Conservation (phyloP, 805 yeast genomes). For the Candida nemodendra region DNA sequence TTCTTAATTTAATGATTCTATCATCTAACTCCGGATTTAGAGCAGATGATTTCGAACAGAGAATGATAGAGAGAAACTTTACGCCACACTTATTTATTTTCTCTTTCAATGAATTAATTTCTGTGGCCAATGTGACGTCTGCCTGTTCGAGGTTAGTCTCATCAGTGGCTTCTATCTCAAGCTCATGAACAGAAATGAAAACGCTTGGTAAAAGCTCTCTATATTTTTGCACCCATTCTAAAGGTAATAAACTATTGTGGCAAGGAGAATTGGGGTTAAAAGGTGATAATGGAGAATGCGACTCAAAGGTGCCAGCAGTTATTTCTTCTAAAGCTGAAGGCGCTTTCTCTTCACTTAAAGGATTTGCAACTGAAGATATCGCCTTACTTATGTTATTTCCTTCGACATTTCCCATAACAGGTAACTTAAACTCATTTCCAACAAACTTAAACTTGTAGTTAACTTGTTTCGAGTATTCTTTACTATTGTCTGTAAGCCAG, state of each 20-base stretch:
- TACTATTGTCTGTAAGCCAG: conserved; percentile 18
- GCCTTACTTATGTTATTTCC: background rate
- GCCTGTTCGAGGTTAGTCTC: conserved; percentile 20
- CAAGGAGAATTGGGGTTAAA: conserved; percentile 38
- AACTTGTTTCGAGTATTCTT: conserved; percentile 15
- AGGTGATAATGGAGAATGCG: conserved; percentile 41
- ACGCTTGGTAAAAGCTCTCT: conserved; percentile 46
- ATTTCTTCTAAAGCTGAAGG: background rate
- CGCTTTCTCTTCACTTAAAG: background rate
- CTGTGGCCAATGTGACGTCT: conserved; percentile 37
- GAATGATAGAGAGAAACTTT: conserved; percentile 35
- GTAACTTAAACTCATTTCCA: conserved; percentile 26
- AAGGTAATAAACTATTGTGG: conserved; percentile 42
- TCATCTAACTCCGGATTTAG: conserved; percentile 34
- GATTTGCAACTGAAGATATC: background rate
- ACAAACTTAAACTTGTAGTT: conserved; percentile 34
- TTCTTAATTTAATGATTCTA: conserved; percentile 38
- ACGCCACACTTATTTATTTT: conserved; percentile 31
- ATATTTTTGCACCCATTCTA: conserved; percentile 56
- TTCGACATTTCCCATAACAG: conserved; percentile 5
- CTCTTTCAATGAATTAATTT: conserved; percentile 35
- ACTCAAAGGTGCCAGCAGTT: background rate
- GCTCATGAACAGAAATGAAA: conserved; percentile 43
- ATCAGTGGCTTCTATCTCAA: conserved; percentile 32
- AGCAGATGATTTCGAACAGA: conserved; percentile 30